phyloP scores from a whole-genome alignment of 2,329 filamentous ascomycete species.

The Orbilia javanica region DNA sequence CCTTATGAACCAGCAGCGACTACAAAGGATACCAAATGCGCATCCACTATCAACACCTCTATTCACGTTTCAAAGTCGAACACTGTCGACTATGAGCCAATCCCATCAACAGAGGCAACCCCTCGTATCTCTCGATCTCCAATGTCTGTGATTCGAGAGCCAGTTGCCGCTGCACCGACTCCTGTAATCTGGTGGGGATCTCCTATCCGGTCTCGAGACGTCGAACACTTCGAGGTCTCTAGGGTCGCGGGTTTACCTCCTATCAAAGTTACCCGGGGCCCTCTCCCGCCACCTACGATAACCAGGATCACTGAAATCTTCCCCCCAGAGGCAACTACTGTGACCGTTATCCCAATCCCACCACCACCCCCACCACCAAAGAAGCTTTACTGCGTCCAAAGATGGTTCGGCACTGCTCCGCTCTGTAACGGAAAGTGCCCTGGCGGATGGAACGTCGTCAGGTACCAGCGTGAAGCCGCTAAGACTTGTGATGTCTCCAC shows the following conservation, averaged over 20 bases:
- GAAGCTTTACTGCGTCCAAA: conserved; percentile 21
- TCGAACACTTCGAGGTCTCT: neutral
- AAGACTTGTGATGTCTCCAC: conserved; percentile 30
- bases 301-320: conserved; percentile 12
- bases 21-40: conserved; percentile 2
- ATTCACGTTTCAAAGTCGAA: neutral
- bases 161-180: neutral
- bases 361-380: conserved; percentile 32
- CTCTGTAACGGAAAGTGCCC: conserved; percentile 48
- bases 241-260: neutral
- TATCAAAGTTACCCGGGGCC: conserved; percentile 10
- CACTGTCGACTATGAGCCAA: neutral
- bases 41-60: neutral
- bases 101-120: neutral
- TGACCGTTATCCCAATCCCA: conserved; percentile 33
- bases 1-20: conserved; percentile 19
- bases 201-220: neutral
- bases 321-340: conserved; percentile 21
- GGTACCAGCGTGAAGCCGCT: conserved; percentile 24
- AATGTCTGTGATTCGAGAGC: neutral
- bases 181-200: neutral
- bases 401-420: conserved; percentile 43
- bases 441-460: conserved; percentile 34
- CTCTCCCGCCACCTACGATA: conserved; percentile 5
- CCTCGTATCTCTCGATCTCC: too few relatives aligned